Base-by-base conservation (phyloP, 2,329 filamentous ascomycete species). In the Calonectria pauciramosa region DNA sequence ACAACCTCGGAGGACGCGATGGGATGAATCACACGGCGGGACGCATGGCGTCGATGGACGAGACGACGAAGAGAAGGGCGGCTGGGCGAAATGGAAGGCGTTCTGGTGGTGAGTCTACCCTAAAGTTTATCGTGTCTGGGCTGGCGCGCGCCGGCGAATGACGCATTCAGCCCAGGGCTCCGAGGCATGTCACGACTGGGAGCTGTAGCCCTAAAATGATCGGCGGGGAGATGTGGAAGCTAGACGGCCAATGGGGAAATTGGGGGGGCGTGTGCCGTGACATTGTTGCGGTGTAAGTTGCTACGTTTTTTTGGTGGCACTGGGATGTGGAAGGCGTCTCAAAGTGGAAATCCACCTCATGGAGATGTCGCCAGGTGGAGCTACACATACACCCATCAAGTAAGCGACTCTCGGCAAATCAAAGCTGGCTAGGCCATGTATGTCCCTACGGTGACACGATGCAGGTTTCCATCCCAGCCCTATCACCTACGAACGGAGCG, bases 131-230 rank as follows among this genome's bases (percentile, higher is more conserved):
- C 26, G 34, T 16, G 26, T 18, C 41, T 18, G 18, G 60, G 36
- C 41, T 26, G 36, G 36, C 30, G 56, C 44, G 34, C 20, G 41
- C 44, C 38, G 36, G 41, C 38, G 56, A 63, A 44, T 63, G 56
- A 59, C 28, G 65, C 65, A 69, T 60, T 34, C 56, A 63, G 56
- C 56, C 28, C 13, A 41, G 56, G 14, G 34, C 34, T 28, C 36
- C 23, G 26, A 26, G 36, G 56, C 56, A 63, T 60, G 60, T 34
- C 41, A 49, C 28, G 38, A 18, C 60, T 49, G 60, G 38, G 18
- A 47, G 30, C 51, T 32, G 59, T 68, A 72, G 71, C 70, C 70
- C 70, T 72, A 72, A 68, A 72, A 68, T 72, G 70, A 72, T 72
- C 65, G 70, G 44, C 70, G 54, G 54, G 49, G 34, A 52, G 63